Conservation (phyloP, 352 stramenopile genomes). For the Globisporangium okanoganense region DNA sequence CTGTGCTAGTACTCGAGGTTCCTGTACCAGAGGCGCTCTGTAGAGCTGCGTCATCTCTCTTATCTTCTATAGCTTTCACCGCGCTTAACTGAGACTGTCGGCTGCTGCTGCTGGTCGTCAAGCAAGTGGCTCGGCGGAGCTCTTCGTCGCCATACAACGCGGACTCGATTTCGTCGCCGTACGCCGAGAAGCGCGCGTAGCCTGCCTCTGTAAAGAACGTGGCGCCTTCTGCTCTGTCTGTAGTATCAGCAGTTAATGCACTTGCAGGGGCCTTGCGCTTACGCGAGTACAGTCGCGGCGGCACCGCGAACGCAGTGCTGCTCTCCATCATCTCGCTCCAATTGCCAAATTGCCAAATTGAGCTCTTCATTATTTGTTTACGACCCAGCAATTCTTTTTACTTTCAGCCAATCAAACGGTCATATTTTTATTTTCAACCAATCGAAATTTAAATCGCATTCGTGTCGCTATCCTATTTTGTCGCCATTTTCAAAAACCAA, state of each 20-base stretch:
- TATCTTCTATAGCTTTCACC: not conserved
- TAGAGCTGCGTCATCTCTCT: not conserved
- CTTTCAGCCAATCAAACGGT: constrained; percentile 16
- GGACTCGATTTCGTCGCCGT: constrained; percentile 21
- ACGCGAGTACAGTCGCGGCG: constrained; percentile 34
- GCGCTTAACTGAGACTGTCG: not conserved
- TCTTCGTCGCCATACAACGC: constrained; percentile 27
- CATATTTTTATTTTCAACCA: constrained; percentile 2
- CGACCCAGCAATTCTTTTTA: not conserved
- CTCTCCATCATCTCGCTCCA: constrained; percentile 12
- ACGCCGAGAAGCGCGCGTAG: constrained; percentile 34
- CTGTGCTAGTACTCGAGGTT: not conserved
- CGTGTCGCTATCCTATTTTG: not conserved
- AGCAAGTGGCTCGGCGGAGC: constrained; percentile 17
- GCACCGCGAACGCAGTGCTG: constrained; percentile 45
- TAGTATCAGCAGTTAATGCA: not conserved
- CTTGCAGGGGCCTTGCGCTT: constrained; percentile 28
- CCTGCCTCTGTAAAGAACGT: constrained; percentile 35
- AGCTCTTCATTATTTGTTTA: not conserved
- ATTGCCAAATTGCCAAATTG: not conserved
- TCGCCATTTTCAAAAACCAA: not conserved
- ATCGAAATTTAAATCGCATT: too few species aligned
- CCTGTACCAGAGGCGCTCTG: not conserved
- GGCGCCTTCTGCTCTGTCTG: not conserved
- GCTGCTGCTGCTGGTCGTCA: constrained; percentile 9